These are phyloP conservation scores for Onygenales sp. DNA, from an alignment of 2,329 filamentous ascomycete species.

Conservation along the genomic window DNA sequence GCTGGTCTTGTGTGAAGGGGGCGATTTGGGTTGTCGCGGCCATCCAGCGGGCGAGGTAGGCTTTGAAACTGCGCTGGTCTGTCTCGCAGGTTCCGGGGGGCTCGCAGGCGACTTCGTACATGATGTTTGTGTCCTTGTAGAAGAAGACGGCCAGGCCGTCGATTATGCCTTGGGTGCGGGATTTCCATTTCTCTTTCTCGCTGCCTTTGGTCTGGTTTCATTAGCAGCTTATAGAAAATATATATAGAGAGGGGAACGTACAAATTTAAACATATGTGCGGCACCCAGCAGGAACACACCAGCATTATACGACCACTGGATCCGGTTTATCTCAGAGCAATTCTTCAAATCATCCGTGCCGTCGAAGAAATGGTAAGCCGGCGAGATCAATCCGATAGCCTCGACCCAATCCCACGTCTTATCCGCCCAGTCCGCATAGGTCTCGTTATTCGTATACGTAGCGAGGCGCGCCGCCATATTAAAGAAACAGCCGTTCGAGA, in stretches of 20 bases:
- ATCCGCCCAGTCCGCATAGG: slow-evolving; percentile 29
- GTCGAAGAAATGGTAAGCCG: slow-evolving; percentile 40
- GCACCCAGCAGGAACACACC: slow-evolving; percentile 51
- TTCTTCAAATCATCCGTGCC: slow-evolving; percentile 44
- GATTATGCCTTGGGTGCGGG: slow-evolving; percentile 47
- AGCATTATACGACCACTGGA: slow-evolving; percentile 58
- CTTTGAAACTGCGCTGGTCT: slow-evolving; percentile 67
- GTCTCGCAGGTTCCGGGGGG: slow-evolving; percentile 50
- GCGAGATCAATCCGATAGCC: slow-evolving; percentile 35
- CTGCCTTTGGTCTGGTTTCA: slow-evolving; percentile 30
- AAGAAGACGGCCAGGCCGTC: slow-evolving; percentile 45
- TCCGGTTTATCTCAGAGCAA: slow-evolving; percentile 51
- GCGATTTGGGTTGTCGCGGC: slow-evolving; percentile 52
- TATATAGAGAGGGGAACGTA: slow-evolving; percentile 20
- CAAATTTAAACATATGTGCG: slow-evolving; percentile 59
- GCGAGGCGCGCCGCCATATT: slow-evolving; percentile 37
- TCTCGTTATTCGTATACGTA: slow-evolving; percentile 28
- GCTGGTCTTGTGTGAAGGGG: slow-evolving; percentile 45
- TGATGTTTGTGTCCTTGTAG: slow-evolving; percentile 38
- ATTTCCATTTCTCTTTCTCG: slow-evolving; percentile 44
- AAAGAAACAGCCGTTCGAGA: slow-evolving; percentile 45
- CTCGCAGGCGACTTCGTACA: slow-evolving; percentile 61
- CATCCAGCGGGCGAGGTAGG: slow-evolving; percentile 58
- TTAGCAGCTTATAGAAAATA: background rate
- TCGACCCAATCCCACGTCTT: slow-evolving; percentile 27